Evolutionary conservation across 2,329 filamentous ascomycete genomes (phyloP).

Genomic region (Ambrosiella xylebori): DNA sequence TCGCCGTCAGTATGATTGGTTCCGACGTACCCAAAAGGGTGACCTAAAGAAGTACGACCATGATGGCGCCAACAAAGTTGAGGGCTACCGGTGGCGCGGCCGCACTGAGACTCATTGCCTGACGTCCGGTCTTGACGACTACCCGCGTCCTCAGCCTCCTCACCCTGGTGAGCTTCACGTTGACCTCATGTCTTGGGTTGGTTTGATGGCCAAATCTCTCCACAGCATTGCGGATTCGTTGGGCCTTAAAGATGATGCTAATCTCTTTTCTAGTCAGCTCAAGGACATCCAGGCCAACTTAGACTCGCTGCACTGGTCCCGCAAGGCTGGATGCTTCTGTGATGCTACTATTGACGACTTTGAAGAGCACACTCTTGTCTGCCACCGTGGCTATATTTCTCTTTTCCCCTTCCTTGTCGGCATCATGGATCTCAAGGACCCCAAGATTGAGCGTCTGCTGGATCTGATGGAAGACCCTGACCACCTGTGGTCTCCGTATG

Average conservation of each 20-base stretch:
- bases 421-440: conserved; percentile 54
- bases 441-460: conserved; percentile 56
- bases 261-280: conserved; percentile 53
- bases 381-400: conserved; percentile 92
- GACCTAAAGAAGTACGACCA: conserved; percentile 86
- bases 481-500: conserved; percentile 77
- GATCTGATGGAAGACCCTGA: conserved; percentile 65
- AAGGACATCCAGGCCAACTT: conserved; percentile 71
- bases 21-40: conserved; percentile 76
- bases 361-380: conserved; percentile 76
- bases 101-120: conserved; percentile 74
- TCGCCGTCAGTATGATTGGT: conserved; percentile 85
- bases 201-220: conserved; percentile 84
- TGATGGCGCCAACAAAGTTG: conserved; percentile 70
- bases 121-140: conserved; percentile 90
- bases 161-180: conserved; percentile 92
- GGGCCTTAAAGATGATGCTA: conserved; percentile 58
- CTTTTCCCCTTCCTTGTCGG: conserved; percentile 85
- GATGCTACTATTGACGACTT: conserved; percentile 91
- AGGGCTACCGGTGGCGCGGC: conserved; percentile 90
- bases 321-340: conserved; percentile 67
- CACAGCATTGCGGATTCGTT: conserved; percentile 61
- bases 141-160: conserved; percentile 81
- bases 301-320: conserved; percentile 84
- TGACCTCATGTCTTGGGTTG: conserved; percentile 91